These are phyloP conservation scores for Leccinum holopus DNA, from an alignment of 1,284 basidiomycete genomes.

Conservation along the genomic window DNA sequence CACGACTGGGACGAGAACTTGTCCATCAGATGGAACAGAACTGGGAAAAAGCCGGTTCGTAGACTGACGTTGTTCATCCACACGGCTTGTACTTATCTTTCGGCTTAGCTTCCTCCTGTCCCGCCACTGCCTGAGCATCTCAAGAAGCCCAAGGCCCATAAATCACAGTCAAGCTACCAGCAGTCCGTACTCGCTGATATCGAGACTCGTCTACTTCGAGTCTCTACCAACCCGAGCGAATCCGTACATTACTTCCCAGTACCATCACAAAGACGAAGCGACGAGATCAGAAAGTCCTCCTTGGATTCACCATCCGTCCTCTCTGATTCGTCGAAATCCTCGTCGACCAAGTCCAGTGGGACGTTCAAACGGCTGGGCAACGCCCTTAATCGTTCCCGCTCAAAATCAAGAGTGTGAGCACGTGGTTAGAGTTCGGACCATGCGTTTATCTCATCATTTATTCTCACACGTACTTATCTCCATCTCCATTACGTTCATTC, in stretches of 20 bases:
- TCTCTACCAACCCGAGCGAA: slow-evolving; percentile 25
- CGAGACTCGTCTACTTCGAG: slow-evolving; percentile 31
- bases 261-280: slow-evolving; percentile 33
- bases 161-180: slow-evolving; percentile 29
- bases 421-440: neutral
- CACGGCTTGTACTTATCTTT: slow-evolving; percentile 11
- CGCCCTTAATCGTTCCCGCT: slow-evolving; percentile 24
- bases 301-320: slow-evolving; percentile 33
- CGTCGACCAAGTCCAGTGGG: slow-evolving; percentile 24
- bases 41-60: slow-evolving; percentile 26
- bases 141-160: slow-evolving; percentile 12
- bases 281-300: slow-evolving; percentile 29
- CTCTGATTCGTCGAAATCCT: slow-evolving; percentile 23
- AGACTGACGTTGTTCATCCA: neutral
- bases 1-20: slow-evolving; percentile 37
- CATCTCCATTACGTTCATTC: slow-evolving; percentile 18
- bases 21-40: slow-evolving; percentile 22
- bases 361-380: slow-evolving; percentile 24
- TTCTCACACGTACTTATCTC: slow-evolving; percentile 9
- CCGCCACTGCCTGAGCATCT: slow-evolving; percentile 32
- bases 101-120: slow-evolving; percentile 25
- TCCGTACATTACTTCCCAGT: slow-evolving; percentile 37
- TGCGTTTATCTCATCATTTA: neutral
- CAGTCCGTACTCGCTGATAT: slow-evolving; percentile 33
- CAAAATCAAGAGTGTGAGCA: slow-evolving; percentile 26